Evolutionary conservation across 1,139 yeast species (phyloP), one percentile per base, ranked within the genome.

Genomic region (Taphrina populina): DNA sequence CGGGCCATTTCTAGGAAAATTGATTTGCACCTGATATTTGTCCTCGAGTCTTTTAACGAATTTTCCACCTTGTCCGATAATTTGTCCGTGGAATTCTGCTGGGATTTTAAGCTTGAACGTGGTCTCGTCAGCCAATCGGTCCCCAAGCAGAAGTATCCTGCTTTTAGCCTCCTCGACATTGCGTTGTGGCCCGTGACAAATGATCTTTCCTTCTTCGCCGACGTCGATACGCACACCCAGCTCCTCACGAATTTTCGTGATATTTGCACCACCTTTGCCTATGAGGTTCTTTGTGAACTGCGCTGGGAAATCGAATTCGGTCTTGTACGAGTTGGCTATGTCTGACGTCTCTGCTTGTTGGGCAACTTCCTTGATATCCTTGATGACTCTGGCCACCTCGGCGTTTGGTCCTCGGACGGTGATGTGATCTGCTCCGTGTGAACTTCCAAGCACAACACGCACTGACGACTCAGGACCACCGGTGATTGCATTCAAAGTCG

Each of bases 31-130:
- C 62, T 79, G 80, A 73, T 94, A 92, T 70, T 88, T 88, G 60
- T 87, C 94, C 70, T 86, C 95, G 67, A 92, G 78, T 69, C 95
- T 83, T 68, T 82, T 83, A 62, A 88, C 88, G 69, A 85, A 84
- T 59, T 79, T 73, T 66, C 96, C 95, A 63, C 80, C 81, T 29
- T 87, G 78, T 53, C 98, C 99, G 70, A 88, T 86, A 69, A 94
- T 73, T 62, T 83, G 78, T 62, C 92, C 79, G 69, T 90, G 96
- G 72, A 76, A 86, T 67, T 84, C 84, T 62, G 74, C 77, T 62
- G 95, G 96, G 59, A 90, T 80, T 58, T 77, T 76, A 60, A 92
- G 66, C 61, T 81, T 80, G 52, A 77, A 76, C 40, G 83, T 75
- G 52, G 73, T 74, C 69, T 90, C 95, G 68, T 94, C 98, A 24